Conservation (phyloP, 495 filamentous ascomycete genomes). For the Penicillium bovifimosum region DNA sequence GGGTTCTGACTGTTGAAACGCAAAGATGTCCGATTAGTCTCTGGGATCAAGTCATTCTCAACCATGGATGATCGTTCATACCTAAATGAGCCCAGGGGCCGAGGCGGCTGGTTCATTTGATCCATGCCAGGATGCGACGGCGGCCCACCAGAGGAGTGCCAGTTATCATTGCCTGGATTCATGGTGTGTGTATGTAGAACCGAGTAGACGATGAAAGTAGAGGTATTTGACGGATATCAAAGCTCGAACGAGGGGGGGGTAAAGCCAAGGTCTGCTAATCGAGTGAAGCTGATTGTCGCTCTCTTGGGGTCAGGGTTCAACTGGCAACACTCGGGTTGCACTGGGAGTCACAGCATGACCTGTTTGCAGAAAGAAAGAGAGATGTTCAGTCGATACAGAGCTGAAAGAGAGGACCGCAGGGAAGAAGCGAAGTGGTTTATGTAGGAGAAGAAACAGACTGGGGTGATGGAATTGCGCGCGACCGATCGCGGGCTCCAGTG, state of each 20-base stretch:
- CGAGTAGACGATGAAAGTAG: background rate
- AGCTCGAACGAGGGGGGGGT: background rate
- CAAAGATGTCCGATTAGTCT: conserved; percentile 13
- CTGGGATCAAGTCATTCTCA: background rate
- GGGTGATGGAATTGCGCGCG: conserved; percentile 37
- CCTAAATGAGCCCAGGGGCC: conserved; percentile 43
- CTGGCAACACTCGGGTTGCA: conserved; percentile 17
- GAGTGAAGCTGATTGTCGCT: conserved; percentile 17
- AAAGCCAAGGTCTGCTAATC: conserved; percentile 1
- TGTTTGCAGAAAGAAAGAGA: conserved; percentile 1
- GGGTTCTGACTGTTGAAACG: conserved; percentile 37
- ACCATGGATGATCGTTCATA: conserved; percentile 16
- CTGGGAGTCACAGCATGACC: conserved; percentile 26
- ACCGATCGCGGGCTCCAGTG: conserved; percentile 43
- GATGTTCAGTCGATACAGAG: background rate
- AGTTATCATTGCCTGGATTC: conserved; percentile 46
- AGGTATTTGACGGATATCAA: background rate
- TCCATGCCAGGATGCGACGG: conserved; percentile 44
- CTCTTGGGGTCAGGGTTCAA: background rate
- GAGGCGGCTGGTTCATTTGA: conserved; percentile 43
- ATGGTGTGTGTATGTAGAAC: conserved; percentile 33
- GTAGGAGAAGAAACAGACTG: conserved; percentile 10
- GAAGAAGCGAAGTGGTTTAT: background rate
- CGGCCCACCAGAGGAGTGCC: conserved; percentile 42
- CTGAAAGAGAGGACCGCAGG: conserved; percentile 1